Evolutionary conservation across 1,284 basidiomycete genomes (phyloP).

Genomic region (Sutorius eximius): DNA sequence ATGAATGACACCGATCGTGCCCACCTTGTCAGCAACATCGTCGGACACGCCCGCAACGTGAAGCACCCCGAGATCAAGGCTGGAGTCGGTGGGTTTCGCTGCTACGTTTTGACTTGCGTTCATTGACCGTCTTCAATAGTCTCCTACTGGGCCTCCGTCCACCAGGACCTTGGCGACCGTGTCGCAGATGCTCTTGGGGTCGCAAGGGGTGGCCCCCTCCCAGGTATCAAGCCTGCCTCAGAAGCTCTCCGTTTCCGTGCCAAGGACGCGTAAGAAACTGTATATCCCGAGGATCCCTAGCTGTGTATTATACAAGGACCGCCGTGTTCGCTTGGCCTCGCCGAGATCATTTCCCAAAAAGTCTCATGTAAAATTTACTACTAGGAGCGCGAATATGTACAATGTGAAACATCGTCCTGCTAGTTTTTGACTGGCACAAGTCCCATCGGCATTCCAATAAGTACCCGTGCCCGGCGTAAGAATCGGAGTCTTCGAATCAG

Average conservation of each 20-base stretch:
- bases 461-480: no score
- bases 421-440: not conserved
- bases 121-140: conserved; percentile 43
- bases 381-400: not conserved
- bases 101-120: not conserved
- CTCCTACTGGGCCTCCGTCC: conserved; percentile 77
- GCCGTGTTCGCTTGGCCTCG: not conserved
- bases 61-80: conserved; percentile 67
- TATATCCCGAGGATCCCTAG: not conserved
- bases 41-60: conserved; percentile 68
- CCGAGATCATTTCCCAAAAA: not conserved
- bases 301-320: conserved; percentile 12
- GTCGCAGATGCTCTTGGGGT: conserved; percentile 73
- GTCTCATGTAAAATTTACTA: not conserved
- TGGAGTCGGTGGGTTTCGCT: conserved; percentile 58
- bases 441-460: not conserved
- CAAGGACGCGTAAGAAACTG: conserved; percentile 11
- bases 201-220: conserved; percentile 55
- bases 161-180: conserved; percentile 69
- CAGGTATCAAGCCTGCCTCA: conserved; percentile 55
- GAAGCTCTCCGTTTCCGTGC: conserved; percentile 56
- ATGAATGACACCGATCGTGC: conserved; percentile 68
- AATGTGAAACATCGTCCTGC: not conserved
- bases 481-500: no score
- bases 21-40: conserved; percentile 76